Percentiles rank a stretch among this genome's conserved stretches.
phyloP scores from a whole-genome alignment of 768 basidiomycete genomes.

The Sistotremastrum niveocremeum region DNA sequence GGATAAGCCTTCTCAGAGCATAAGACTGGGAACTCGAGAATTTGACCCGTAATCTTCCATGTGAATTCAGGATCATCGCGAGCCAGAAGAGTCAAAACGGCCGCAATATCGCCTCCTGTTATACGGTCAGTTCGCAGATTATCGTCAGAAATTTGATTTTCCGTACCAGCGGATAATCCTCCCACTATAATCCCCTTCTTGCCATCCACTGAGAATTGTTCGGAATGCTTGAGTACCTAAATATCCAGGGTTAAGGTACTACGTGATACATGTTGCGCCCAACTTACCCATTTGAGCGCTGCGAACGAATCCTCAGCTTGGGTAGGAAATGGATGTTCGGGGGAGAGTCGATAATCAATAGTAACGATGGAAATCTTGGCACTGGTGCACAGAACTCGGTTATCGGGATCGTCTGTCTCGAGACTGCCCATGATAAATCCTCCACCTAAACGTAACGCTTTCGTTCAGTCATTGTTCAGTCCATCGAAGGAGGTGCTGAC shows the following conservation, averaged over 20 bases:
- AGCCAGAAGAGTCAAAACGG: conserved; percentile 11
- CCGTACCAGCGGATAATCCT: conserved; percentile 13
- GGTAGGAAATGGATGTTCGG: conserved; percentile 14
- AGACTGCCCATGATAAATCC: conserved; percentile 14
- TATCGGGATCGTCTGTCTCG: conserved; percentile 8
- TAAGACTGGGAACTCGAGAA: conserved; percentile 11
- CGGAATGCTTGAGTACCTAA: conserved; percentile 5
- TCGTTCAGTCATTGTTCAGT: too few species aligned
- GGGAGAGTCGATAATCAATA: conserved; percentile 9
- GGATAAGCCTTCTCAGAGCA: too few species aligned
- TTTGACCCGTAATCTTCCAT: conserved; percentile 13
- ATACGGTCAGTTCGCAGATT: too few species aligned
- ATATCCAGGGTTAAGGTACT: neutral
- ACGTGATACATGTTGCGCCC: neutral
- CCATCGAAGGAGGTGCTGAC: neutral
- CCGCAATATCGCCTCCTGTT: conserved; percentile 6
- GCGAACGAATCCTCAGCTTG: conserved; percentile 11
- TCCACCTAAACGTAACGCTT: too few species aligned
- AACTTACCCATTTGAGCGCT: conserved; percentile 14
- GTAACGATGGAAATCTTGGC: conserved; percentile 10
- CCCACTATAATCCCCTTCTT: conserved; percentile 14
- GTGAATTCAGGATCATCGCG: conserved; percentile 12
- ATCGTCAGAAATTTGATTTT: too few species aligned
- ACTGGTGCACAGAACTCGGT: conserved; percentile 6
- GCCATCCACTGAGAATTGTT: conserved; percentile 5